Evolutionary conservation across 164 flowering plant genomes (phyloP).

Genomic region (Aristolochia contorta): DNA sequence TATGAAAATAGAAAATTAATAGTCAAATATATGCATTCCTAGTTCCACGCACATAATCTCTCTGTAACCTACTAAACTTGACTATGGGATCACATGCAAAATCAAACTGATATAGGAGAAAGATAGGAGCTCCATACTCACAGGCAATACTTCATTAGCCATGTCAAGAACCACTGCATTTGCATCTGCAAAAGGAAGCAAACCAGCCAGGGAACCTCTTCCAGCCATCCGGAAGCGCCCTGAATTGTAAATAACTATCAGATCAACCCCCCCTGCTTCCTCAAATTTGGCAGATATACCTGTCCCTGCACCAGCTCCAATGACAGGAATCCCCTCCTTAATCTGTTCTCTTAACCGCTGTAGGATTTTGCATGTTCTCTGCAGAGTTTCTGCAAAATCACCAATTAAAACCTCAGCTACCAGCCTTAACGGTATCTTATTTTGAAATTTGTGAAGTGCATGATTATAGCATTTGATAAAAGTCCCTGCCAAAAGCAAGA

Average conservation of each 20-base stretch:
- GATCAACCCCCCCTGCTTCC: conserved; percentile 92
- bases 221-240: conserved; percentile 98
- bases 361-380: conserved; percentile 45
- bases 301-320: conserved; percentile 98
- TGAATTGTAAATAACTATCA: conserved; percentile 82
- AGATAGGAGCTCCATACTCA: conserved; percentile 25
- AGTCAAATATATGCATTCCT: no score
- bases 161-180: conserved; percentile 94
- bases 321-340: conserved; percentile 56
- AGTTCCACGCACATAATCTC: no score
- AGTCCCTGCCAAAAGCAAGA: no score
- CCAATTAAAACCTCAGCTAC: background rate
- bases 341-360: conserved; percentile 54
- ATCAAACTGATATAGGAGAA: no score
- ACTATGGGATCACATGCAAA: no score
- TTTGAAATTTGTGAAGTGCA: no score
- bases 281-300: conserved; percentile 99
- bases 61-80: no score
- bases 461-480: no score
- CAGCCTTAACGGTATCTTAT: no score
- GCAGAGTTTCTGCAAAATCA: conserved; percentile 54
- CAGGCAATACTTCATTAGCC: conserved; percentile 97
- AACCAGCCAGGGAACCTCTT: conserved; percentile 92
- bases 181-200: conserved; percentile 97
- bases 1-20: no score